phyloP scores from a whole-genome alignment of 805 yeast species.

The Huiozyma sinensis region DNA sequence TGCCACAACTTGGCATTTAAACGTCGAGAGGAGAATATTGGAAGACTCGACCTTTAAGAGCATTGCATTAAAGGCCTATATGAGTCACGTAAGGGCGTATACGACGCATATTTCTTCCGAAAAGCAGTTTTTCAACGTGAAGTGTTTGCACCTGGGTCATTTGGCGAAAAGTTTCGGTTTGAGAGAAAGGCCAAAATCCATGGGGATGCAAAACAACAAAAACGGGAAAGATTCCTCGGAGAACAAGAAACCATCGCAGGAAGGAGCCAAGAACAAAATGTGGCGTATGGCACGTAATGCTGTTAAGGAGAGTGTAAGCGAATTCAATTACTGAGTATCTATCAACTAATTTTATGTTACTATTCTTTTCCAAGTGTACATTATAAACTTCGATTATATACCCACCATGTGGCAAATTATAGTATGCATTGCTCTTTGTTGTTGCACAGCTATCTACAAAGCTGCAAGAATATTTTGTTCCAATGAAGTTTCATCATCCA shows the following conservation, averaged over 20 bases:
- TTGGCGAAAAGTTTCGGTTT: constrained; percentile 89
- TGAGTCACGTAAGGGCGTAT: constrained; percentile 87
- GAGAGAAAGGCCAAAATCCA: constrained; percentile 84
- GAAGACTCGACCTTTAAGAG: constrained; percentile 52
- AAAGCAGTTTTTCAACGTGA: constrained; percentile 70
- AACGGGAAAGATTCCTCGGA: constrained; percentile 20
- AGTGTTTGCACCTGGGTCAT: constrained; percentile 84
- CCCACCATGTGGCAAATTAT: too few relatives aligned
- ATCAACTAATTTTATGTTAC: too few relatives aligned
- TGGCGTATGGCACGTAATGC: constrained; percentile 63
- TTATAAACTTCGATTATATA: too few relatives aligned
- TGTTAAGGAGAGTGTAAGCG: constrained; percentile 52
- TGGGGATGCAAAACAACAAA: constrained; percentile 36
- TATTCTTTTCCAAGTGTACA: too few relatives aligned
- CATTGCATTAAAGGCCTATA: constrained; percentile 69
- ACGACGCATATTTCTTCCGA: constrained; percentile 86
- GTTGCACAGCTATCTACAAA: constrained; percentile 7
- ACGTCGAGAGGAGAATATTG: constrained; percentile 78
- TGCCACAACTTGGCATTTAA: constrained; percentile 94
- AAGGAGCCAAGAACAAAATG: constrained; percentile 65
- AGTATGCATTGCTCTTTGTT: too few relatives aligned
- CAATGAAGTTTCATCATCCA: constrained; percentile 13
- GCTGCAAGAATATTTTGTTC: constrained; percentile 24
- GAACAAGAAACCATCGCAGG: constrained; percentile 39
- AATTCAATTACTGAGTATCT: constrained; percentile 46